A percentile compares a stretch with the other conserved stretches of the same genome.
Evolutionary conservation across 257 asterid species (phyloP).

Genomic region (Anisodus tanguticus): DNA sequence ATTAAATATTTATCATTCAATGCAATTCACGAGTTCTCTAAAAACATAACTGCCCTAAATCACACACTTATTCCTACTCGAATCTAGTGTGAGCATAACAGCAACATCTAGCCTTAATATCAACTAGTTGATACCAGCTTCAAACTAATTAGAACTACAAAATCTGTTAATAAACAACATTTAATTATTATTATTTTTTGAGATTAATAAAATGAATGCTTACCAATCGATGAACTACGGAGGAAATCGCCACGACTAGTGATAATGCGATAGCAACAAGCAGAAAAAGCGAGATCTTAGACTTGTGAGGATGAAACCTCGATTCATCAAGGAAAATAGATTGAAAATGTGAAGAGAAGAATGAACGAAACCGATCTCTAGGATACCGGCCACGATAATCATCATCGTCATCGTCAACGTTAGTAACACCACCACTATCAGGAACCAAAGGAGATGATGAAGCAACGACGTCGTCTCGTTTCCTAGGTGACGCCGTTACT

Average conservation of each 20-base stretch:
- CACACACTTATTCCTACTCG: too few relatives aligned
- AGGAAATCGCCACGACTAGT: conserved; percentile 54
- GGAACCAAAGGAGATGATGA: conserved; percentile 47
- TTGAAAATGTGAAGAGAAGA: conserved; percentile 39
- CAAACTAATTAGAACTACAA: not conserved
- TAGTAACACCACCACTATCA: conserved; percentile 28
- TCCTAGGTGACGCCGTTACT: conserved; percentile 65
- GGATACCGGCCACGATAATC: conserved; percentile 69
- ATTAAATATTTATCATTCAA: not conserved
- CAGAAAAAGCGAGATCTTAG: conserved; percentile 66
- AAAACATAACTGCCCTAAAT: not conserved
- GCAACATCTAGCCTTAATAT: not conserved
- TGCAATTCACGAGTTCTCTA: not conserved
- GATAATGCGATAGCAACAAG: conserved; percentile 53
- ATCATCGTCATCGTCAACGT: conserved; percentile 54
- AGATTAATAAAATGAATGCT: conserved; percentile 28
- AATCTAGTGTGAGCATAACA: not conserved
- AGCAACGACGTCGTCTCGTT: conserved; percentile 41
- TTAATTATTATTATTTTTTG: too few relatives aligned
- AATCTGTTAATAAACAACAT: not conserved
- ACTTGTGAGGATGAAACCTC: conserved; percentile 57
- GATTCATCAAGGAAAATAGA: conserved; percentile 67
- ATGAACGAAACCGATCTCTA: conserved; percentile 76
- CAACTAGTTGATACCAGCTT: not conserved
- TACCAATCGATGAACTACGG: conserved; percentile 73